phyloP scores from a whole-genome alignment of 1,284 basidiomycete genomes.

The Cryptococcus floricola region DNA sequence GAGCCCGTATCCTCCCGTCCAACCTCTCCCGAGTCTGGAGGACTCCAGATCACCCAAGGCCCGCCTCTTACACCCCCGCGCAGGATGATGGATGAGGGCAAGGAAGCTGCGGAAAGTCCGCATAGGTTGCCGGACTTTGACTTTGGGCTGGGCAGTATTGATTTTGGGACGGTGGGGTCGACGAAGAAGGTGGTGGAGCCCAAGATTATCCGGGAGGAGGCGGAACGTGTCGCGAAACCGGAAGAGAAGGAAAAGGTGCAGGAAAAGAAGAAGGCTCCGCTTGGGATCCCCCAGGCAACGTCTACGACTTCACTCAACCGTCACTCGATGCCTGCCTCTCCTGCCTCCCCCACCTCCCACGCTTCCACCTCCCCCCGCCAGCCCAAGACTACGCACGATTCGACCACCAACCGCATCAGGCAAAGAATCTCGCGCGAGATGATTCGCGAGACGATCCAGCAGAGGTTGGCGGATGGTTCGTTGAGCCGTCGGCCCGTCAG shows the following conservation, averaged over 20 bases:
- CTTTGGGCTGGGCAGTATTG: conserved; percentile 42
- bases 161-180: conserved; percentile 13
- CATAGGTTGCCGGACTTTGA: conserved; percentile 40
- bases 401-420: conserved; percentile 36
- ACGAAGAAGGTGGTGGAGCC: conserved; percentile 4
- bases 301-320: not conserved
- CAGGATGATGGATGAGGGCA: not conserved
- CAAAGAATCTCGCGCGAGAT: conserved; percentile 48
- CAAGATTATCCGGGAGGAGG: not conserved
- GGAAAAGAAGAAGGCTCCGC: not conserved
- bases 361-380: conserved; percentile 4
- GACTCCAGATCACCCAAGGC: not conserved
- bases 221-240: not conserved
- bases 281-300: not conserved
- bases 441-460: conserved; percentile 45
- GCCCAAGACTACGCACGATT: conserved; percentile 15
- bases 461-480: conserved; percentile 39
- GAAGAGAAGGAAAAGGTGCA: not conserved
- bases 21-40: not conserved
- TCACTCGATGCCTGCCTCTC: not conserved
- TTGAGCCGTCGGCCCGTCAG: conserved; percentile 19
- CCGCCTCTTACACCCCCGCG: conserved; percentile 40
- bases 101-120: conserved; percentile 32
- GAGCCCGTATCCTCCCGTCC: not conserved
- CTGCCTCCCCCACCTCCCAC: conserved; percentile 9